Conservation (phyloP, 75 land plant genomes). For the Larix kaempferi region DNA sequence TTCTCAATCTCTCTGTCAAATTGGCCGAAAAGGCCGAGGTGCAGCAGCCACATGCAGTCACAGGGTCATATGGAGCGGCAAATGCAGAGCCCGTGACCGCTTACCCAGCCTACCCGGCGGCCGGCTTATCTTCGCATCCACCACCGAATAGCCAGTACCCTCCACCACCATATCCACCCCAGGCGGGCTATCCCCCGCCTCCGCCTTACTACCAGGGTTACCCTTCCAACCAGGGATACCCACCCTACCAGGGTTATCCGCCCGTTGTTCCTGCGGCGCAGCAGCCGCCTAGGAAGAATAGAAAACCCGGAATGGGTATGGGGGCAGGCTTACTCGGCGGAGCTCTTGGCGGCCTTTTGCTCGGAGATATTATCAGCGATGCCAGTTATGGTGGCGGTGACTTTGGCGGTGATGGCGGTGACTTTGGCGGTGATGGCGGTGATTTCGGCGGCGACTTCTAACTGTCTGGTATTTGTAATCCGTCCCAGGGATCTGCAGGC, state of each 20-base stretch:
- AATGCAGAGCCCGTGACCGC: background rate
- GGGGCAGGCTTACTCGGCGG: background rate
- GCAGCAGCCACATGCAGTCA: background rate
- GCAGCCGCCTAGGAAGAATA: background rate
- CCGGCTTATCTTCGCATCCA: background rate
- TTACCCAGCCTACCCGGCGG: conserved; percentile 6
- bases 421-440: background rate
- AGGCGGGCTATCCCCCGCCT: background rate
- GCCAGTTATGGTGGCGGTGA: background rate
- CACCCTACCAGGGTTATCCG: background rate
- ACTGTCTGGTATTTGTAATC: background rate
- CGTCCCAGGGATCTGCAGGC: background rate
- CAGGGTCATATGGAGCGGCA: background rate
- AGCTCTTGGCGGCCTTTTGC: background rate
- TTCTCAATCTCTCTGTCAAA: conserved; percentile 29
- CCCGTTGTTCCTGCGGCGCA: background rate
- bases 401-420: background rate
- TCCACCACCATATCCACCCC: background rate
- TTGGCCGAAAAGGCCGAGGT: conserved; percentile 17
- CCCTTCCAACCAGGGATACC: too few species aligned
- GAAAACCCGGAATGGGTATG: background rate
- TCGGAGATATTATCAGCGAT: background rate
- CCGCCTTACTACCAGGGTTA: background rate
- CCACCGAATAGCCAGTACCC: background rate
- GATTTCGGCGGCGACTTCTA: background rate